Conservation (phyloP, 352 stramenopile genomes). For the Pythium sukuiense region DNA sequence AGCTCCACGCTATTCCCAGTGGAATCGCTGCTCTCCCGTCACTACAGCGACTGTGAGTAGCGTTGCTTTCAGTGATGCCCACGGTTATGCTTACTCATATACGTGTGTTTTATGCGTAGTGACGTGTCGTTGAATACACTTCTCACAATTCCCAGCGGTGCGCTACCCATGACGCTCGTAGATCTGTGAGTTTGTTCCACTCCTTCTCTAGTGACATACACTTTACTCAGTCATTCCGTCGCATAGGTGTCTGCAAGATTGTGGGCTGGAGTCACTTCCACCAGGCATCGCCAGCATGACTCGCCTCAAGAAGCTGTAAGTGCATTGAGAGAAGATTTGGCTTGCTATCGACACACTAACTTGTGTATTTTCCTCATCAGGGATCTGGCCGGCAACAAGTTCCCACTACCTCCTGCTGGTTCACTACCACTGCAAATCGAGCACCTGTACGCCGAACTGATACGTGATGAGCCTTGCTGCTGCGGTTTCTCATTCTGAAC, state of each 20-base stretch:
- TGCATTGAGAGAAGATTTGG: background rate
- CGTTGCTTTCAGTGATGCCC: too few relatives aligned
- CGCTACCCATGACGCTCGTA: constrained; percentile 10
- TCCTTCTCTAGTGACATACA: background rate
- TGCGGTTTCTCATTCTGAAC: background rate
- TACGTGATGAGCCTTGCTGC: background rate
- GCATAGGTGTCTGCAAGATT: constrained; percentile 19
- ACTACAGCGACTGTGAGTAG: constrained; percentile 22
- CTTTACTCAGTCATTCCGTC: background rate
- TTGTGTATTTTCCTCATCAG: background rate
- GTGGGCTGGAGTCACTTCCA: constrained; percentile 10
- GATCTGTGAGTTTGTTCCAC: constrained; percentile 15
- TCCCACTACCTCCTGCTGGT: constrained; percentile 10
- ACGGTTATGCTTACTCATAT: background rate
- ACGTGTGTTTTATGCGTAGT: background rate
- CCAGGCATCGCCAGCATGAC: constrained; percentile 16
- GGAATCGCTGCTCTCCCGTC: constrained; percentile 5
- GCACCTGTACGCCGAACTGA: constrained; percentile 25
- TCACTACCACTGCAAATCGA: constrained; percentile 23
- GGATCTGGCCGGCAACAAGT: constrained; percentile 22
- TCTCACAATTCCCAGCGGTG: background rate
- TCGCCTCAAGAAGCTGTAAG: constrained; percentile 20
- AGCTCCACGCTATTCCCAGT: constrained; percentile 13
- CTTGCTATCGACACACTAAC: too few relatives aligned
- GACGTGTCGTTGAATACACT: constrained; percentile 23